Percentiles rank a stretch among this genome's conserved stretches.
Evolutionary conservation across 129 eudicot genomes (phyloP).

Genomic region (Pulicaria dysenterica): DNA sequence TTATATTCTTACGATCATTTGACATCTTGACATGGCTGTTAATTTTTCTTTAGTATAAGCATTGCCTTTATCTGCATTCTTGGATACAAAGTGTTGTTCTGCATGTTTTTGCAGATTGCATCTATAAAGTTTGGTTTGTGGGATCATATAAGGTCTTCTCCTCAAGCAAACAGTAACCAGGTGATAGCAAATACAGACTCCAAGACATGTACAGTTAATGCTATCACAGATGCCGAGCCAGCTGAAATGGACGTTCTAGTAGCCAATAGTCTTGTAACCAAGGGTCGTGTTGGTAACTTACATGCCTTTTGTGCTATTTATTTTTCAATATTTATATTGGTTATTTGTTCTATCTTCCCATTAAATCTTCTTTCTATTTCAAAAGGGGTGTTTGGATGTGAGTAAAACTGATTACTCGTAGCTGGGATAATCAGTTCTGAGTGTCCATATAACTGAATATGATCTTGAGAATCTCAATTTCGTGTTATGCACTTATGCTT

Average conservation of each 20-base stretch:
- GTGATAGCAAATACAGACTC: constrained; percentile 22
- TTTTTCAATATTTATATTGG: not conserved
- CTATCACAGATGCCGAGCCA: constrained; percentile 51
- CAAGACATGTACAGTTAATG: constrained; percentile 33
- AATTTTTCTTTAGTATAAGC: not conserved
- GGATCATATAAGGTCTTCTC: constrained; percentile 61
- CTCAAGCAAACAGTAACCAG: constrained; percentile 37
- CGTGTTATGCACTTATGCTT: not conserved
- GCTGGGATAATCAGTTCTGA: not conserved
- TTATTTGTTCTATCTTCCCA: not conserved
- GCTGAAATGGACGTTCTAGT: constrained; percentile 29
- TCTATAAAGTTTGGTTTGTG: constrained; percentile 79
- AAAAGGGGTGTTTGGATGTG: not conserved
- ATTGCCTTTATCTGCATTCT: not conserved
- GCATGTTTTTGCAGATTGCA: constrained; percentile 51
- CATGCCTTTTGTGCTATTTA: constrained; percentile 7
- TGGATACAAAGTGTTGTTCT: not conserved
- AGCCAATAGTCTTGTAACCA: constrained; percentile 22
- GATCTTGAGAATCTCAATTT: not conserved
- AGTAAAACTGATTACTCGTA: not conserved
- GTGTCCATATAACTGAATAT: not conserved
- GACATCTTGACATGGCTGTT: not conserved
- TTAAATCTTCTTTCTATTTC: not conserved
- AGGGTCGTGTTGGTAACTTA: constrained; percentile 43
- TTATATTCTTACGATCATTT: not conserved